These are phyloP conservation scores for Candida germanica DNA, from an alignment of 805 yeast genomes.

Conservation along the genomic window DNA sequence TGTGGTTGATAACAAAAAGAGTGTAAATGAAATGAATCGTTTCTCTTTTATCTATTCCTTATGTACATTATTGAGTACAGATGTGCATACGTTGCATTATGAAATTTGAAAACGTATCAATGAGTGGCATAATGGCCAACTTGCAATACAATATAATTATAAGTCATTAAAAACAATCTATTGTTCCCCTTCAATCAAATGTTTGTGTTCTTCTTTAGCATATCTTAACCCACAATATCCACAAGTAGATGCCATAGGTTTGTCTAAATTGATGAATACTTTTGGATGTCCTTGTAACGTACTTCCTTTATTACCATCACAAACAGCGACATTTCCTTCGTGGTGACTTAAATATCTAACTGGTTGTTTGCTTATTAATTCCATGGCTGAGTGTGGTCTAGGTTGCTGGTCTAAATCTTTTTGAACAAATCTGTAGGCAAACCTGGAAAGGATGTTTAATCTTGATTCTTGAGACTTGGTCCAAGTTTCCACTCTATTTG, in stretches of 20 bases:
- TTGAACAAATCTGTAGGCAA: slow-evolving; percentile 66
- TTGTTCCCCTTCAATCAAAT: slow-evolving; percentile 26
- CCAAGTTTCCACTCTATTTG: slow-evolving; percentile 72
- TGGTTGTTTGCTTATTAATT: slow-evolving; percentile 73
- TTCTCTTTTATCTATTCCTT: no score
- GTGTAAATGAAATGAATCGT: no score
- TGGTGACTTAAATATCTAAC: slow-evolving; percentile 52
- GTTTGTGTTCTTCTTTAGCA: slow-evolving; percentile 51
- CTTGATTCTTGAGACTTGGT: slow-evolving; percentile 64
- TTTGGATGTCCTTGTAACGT: slow-evolving; percentile 81
- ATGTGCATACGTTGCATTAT: no score
- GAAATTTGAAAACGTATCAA: not conserved
- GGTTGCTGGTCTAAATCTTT: slow-evolving; percentile 69
- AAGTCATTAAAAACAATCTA: not conserved
- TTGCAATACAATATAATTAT: not conserved
- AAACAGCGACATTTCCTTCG: slow-evolving; percentile 64
- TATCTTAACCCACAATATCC: slow-evolving; percentile 78
- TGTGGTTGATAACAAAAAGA: no score
- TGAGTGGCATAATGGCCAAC: not conserved
- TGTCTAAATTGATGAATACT: slow-evolving; percentile 75
- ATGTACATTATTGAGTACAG: no score
- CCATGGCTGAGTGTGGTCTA: slow-evolving; percentile 79
- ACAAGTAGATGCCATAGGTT: slow-evolving; percentile 68
- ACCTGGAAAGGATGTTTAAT: slow-evolving; percentile 47
- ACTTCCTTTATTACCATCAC: slow-evolving; percentile 73